phyloP scores from a whole-genome alignment of 139 green algal genomes.

The Picochlorum sp. region DNA sequence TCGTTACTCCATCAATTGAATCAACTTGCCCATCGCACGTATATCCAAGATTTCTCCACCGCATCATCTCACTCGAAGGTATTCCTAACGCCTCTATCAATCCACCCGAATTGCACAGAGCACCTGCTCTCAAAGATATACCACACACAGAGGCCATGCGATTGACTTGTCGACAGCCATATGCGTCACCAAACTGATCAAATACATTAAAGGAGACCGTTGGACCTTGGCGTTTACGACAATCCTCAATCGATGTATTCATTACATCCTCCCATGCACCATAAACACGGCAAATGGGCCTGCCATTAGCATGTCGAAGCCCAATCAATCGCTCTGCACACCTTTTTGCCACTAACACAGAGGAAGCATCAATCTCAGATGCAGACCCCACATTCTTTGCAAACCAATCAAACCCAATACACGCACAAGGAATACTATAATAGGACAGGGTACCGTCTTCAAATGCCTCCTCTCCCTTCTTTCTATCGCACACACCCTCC shows the following conservation, averaged over 20 bases:
- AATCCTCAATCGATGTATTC: not conserved
- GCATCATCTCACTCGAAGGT: not conserved
- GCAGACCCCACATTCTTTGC: conserved; percentile 35
- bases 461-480: conserved; percentile 43
- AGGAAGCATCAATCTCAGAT: conserved; percentile 11
- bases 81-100: conserved; percentile 44
- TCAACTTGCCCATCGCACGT: conserved; percentile 82
- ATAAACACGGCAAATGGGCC: conserved; percentile 50
- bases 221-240: conserved; percentile 51
- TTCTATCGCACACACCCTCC: conserved; percentile 30
- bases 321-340: conserved; percentile 30
- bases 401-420: conserved; percentile 33
- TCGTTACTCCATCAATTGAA: conserved; percentile 54
- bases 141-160: conserved; percentile 55
- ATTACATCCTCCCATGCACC: conserved; percentile 15
- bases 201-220: conserved; percentile 79
- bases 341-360: not conserved
- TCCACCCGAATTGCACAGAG: conserved; percentile 87
- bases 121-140: conserved; percentile 69
- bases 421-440: conserved; percentile 48
- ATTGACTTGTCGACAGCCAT: conserved; percentile 60
- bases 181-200: conserved; percentile 47
- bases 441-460: conserved; percentile 82
- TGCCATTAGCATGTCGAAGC: conserved; percentile 58
- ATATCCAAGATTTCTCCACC: conserved; percentile 38